Evolutionary conservation across 2,329 filamentous ascomycete genomes (phyloP), one percentile per base, ranked within the genome.

Genomic region (Fusarium ambrosium): DNA sequence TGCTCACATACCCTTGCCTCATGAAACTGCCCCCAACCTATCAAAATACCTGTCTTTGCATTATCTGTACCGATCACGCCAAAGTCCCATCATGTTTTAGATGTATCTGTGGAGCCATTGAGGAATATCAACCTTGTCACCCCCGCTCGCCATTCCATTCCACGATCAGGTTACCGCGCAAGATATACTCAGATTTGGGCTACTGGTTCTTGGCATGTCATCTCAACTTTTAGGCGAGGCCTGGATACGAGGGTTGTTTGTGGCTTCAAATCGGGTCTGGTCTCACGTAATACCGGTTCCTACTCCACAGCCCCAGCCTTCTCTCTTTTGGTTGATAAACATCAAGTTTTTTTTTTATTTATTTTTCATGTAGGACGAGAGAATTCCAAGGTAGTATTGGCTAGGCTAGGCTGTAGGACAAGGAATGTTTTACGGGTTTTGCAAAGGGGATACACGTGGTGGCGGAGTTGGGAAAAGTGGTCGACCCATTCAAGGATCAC

Each of bases 171-270:
- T 55, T 55, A 55, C 48, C 13, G 27, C 48, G 48, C 48, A 55
- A 55, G 6, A 55, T 55, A 55, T 32, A 32, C 48, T 55, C 48
- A 55, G 27, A 55, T 32, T 55, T 14, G 48, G 48, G 11, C 48
- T 20, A 55, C 27, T 20, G 6, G 11, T 34, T 53, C 48, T 55
- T 55, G 48, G 48, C 48, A 55, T n/a, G 48, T 32, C 48, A 55
- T 55, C 18, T 55, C 48, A 27, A 55, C 48, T 55, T 55, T 55
- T 55, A 55, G 24, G 27, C 48, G 48, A 55, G 48, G 48, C 48
- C 32, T 18, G 8, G 18, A 55, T 55, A 55, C 48, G 48, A 55
- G 48, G 27, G 27, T 7, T 55, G 6, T 20, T 55, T 55, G 48
- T 55, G 48, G 48, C 29, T 55, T 32, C 48, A 32, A 32, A 14